Evolutionary conservation across 768 basidiomycete species (phyloP).

Genomic region (Russula lepida): DNA sequence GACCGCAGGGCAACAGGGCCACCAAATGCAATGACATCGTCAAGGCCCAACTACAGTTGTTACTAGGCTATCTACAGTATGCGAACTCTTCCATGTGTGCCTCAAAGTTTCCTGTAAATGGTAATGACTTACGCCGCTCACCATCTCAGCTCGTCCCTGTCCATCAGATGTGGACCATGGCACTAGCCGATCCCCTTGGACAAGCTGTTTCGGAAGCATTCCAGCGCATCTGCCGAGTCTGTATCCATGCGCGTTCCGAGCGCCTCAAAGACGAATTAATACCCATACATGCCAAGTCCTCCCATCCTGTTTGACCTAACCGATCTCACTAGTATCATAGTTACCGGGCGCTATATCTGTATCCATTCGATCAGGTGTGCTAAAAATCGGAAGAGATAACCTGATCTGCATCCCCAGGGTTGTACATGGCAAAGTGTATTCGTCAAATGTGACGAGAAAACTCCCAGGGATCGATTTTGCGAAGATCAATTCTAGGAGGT

Average conservation of each 20-base stretch:
- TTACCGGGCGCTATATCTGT: slow-evolving; percentile 9
- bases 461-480: not conserved
- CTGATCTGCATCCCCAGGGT: not conserved
- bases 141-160: slow-evolving; percentile 4
- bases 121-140: slow-evolving; percentile 1
- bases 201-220: not conserved
- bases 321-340: slow-evolving; percentile 13
- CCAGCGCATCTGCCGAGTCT: not conserved
- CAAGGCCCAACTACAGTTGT: not conserved
- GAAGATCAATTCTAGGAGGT: not conserved
- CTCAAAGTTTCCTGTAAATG: slow-evolving; percentile 9
- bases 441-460: slow-evolving; percentile 4
- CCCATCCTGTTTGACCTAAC: slow-evolving; percentile 1
- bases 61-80: not conserved
- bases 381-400: not conserved
- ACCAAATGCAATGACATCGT: slow-evolving; percentile 5
- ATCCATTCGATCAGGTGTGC: not conserved
- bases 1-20: not conserved
- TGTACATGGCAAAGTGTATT: not conserved
- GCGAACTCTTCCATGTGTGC: slow-evolving; percentile 1
- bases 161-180: slow-evolving; percentile 5
- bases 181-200: not conserved
- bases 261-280: slow-evolving; percentile 13
- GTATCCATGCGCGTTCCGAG: slow-evolving; percentile 2
- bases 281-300: slow-evolving; percentile 4